Evolutionary conservation across 306 rosid species (phyloP), one percentile per base, ranked within the genome.

Genomic region (Lagenaria siceraria): DNA sequence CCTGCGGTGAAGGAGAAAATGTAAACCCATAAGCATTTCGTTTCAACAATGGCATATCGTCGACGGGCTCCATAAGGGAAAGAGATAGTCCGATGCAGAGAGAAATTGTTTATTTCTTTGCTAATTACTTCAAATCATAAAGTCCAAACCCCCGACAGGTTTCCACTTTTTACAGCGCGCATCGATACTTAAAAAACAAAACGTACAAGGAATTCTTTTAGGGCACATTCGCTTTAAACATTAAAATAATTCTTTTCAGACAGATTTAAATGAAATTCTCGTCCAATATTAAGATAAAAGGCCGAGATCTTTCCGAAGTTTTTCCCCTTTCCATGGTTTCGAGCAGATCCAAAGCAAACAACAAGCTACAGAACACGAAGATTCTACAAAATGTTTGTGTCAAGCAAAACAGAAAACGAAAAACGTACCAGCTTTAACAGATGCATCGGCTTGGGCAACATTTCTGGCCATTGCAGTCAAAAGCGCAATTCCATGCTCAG

Each of bases 401-500:
- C 66, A 74, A 52, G 74, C 22, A 55, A 65, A 27, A 62, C 24
- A 29, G 62, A 72, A 40, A 10, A 61, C 22, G 1, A 36, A 35
- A 40, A 51, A 81, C 92, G 70, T 1, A 96, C 99, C 99, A 18
- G 97, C 93, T 82, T 96, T 96, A 43, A 90, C 85, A 1, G 99
- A 92, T 8, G 99, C 98, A 36, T 96, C 99, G 6, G 99, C 98
- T 75, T 88, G 99, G 15, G 99, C 97, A 10, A 96, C 93, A 80
- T 96, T 96, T 85, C 99, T 89, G 5, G 99, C 98, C 99, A 96
- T 96, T 43, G 96, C 90, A 5, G 97, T 87, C 80, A 92, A 76
- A 78, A 96, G 99, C 10, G 98, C 97, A 53, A 92, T 92, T 60
- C 99, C 99, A 40, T 96, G 99, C 62, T 96, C 99, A 0, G 99